Evolutionary conservation across 1,139 yeast genomes (phyloP).

Genomic region (Lizanozyma gosingica): DNA sequence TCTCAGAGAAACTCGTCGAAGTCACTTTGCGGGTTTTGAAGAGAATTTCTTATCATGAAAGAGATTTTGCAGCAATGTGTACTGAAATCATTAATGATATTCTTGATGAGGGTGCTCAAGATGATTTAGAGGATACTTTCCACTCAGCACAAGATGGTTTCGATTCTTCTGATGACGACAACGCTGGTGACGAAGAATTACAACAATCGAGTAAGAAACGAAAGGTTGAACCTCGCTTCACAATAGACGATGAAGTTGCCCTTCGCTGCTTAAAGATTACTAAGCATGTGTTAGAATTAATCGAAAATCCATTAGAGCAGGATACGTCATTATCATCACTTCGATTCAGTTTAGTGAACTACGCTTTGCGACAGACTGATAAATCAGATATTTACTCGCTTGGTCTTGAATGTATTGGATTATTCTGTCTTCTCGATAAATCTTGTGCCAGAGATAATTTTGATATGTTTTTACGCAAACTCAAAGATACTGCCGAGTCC

Average conservation of each 20-base stretch:
- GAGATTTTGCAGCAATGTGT: slow-evolving; percentile 76
- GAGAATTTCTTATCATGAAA: slow-evolving; percentile 66
- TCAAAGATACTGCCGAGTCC: slow-evolving; percentile 45
- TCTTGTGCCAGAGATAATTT: slow-evolving; percentile 54
- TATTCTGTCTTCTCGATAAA: slow-evolving; percentile 66
- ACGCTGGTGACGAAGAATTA: slow-evolving; percentile 16
- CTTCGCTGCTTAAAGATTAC: slow-evolving; percentile 64
- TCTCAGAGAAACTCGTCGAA: slow-evolving; percentile 42
- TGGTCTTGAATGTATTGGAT: slow-evolving; percentile 71
- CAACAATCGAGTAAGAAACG: slow-evolving; percentile 18
- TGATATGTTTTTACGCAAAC: slow-evolving; percentile 36
- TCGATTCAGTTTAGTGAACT: slow-evolving; percentile 70
- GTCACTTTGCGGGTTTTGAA: slow-evolving; percentile 58
- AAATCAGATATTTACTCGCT: slow-evolving; percentile 49
- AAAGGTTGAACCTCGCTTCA: slow-evolving; percentile 23
- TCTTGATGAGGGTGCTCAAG: slow-evolving; percentile 23
- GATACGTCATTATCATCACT: slow-evolving; percentile 67
- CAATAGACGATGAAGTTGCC: slow-evolving; percentile 42
- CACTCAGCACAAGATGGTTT: slow-evolving; percentile 44
- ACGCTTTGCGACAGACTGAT: slow-evolving; percentile 62
- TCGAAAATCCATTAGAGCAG: slow-evolving; percentile 55
- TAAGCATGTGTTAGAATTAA: slow-evolving; percentile 61
- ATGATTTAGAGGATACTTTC: slow-evolving; percentile 35
- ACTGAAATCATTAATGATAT: slow-evolving; percentile 84
- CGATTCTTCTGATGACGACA: slow-evolving; percentile 12